A percentile compares a stretch with the other conserved stretches of the same genome.
Conservation (phyloP, 2,329 filamentous ascomycete species). For the Alternaria infectoria region DNA sequence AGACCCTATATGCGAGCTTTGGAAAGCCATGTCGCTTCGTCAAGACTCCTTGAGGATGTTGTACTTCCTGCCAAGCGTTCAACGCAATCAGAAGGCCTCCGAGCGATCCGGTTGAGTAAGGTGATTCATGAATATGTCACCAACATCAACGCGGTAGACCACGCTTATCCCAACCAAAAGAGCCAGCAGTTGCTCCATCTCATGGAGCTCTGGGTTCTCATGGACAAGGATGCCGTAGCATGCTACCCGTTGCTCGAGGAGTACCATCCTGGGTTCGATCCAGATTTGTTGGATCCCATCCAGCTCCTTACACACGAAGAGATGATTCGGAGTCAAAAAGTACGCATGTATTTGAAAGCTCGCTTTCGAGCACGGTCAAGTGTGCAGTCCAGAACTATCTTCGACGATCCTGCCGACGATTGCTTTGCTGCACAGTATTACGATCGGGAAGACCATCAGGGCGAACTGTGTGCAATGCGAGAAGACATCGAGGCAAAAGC, state of each 20-base stretch:
- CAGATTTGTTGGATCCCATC: conserved; percentile 61
- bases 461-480: conserved; percentile 39
- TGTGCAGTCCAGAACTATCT: conserved; percentile 50
- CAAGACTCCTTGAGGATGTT: conserved; percentile 21
- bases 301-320: conserved; percentile 57
- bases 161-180: conserved; percentile 54
- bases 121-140: conserved; percentile 12
- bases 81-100: not conserved
- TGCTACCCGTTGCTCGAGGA: conserved; percentile 57
- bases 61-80: conserved; percentile 39
- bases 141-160: conserved; percentile 25
- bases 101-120: conserved; percentile 52
- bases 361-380: conserved; percentile 39
- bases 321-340: conserved; percentile 57
- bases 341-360: conserved; percentile 58
- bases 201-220: conserved; percentile 64
- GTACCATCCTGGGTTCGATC: conserved; percentile 60
- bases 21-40: conserved; percentile 16
- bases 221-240: conserved; percentile 58
- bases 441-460: conserved; percentile 33
- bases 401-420: conserved; percentile 51
- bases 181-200: conserved; percentile 61
- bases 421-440: conserved; percentile 59
- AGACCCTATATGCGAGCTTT: conserved; percentile 23
- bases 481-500: conserved; percentile 46